Evolutionary conservation across 805 yeast species (phyloP).

Genomic region (Saccharomycopsis fibuligera): DNA sequence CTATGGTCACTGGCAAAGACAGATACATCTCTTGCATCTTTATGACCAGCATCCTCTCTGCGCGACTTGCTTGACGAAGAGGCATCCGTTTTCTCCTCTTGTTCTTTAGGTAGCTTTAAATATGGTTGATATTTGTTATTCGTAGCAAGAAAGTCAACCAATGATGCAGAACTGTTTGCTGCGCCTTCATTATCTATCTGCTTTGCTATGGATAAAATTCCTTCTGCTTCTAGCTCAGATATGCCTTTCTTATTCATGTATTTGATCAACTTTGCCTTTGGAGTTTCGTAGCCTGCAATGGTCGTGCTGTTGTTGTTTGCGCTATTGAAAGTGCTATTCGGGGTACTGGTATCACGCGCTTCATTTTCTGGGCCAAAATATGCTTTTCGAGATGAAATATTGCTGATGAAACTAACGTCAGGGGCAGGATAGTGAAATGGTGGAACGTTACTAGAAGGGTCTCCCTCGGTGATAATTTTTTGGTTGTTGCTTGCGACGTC

Average conservation of each 20-base stretch:
- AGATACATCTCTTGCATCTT: too few relatives aligned
- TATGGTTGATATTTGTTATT: neutral
- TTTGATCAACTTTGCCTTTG: constrained; percentile 12
- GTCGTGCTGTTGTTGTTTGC: neutral
- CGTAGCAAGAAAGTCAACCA: neutral
- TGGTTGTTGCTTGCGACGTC: neutral
- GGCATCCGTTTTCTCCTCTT: neutral
- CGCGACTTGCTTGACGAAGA: too few relatives aligned
- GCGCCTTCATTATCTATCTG: constrained; percentile 10
- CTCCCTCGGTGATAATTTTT: neutral
- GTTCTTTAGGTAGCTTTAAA: neutral
- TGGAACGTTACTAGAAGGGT: neutral
- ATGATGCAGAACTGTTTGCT: neutral
- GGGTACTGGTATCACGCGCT: neutral
- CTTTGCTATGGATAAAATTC: constrained; percentile 20
- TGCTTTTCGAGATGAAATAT: constrained; percentile 13
- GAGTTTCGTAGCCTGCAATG: neutral
- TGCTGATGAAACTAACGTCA: constrained; percentile 15
- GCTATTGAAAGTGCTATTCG: neutral
- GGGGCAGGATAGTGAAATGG: constrained; percentile 21
- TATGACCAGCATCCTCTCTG: neutral
- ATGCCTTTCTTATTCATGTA: constrained; percentile 18
- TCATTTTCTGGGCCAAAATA: neutral
- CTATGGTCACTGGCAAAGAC: too few relatives aligned
- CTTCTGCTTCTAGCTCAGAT: constrained; percentile 20